Percentiles rank a stretch among this genome's conserved stretches.
phyloP scores from a whole-genome alignment of 768 basidiomycete species.

The Mycena rebaudengoi region DNA sequence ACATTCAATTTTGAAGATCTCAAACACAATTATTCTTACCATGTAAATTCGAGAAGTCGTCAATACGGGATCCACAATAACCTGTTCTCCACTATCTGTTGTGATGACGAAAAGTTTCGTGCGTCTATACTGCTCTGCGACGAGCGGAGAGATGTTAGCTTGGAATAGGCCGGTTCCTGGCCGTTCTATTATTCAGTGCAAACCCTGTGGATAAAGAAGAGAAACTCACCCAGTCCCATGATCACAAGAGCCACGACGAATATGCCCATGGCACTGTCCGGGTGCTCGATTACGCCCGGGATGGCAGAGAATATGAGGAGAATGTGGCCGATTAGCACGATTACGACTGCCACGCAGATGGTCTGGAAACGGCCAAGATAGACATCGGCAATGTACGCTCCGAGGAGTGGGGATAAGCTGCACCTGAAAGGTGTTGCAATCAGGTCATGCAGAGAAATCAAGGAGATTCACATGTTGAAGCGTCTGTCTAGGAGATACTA shows the following conservation, averaged over 20 bases:
- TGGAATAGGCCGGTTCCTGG: slow-evolving; percentile 77
- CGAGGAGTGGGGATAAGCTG: slow-evolving; percentile 70
- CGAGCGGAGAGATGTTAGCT: slow-evolving; percentile 77
- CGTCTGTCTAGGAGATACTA: too few relatives aligned
- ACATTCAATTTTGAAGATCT: not conserved
- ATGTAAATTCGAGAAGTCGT: slow-evolving; percentile 80
- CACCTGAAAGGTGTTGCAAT: slow-evolving; percentile 48
- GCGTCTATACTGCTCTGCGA: slow-evolving; percentile 78
- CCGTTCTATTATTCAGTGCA: slow-evolving; percentile 23
- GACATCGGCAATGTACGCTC: slow-evolving; percentile 80
- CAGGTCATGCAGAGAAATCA: not conserved
- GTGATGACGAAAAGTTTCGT: slow-evolving; percentile 61
- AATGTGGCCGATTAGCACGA: slow-evolving; percentile 55
- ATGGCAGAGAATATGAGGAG: slow-evolving; percentile 35
- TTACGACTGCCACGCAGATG: slow-evolving; percentile 62
- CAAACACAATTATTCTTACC: slow-evolving; percentile 45
- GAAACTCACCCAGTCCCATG: slow-evolving; percentile 54
- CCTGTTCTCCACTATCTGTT: slow-evolving; percentile 66
- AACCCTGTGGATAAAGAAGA: not conserved
- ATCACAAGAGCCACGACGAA: slow-evolving; percentile 70
- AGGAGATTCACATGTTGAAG: not conserved
- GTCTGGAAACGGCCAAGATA: slow-evolving; percentile 81
- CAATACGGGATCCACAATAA: slow-evolving; percentile 76
- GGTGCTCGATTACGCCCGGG: slow-evolving; percentile 69
- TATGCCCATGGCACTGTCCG: slow-evolving; percentile 54